phyloP scores from a whole-genome alignment of 1,284 basidiomycete genomes.

The Tilletia walkeri region DNA sequence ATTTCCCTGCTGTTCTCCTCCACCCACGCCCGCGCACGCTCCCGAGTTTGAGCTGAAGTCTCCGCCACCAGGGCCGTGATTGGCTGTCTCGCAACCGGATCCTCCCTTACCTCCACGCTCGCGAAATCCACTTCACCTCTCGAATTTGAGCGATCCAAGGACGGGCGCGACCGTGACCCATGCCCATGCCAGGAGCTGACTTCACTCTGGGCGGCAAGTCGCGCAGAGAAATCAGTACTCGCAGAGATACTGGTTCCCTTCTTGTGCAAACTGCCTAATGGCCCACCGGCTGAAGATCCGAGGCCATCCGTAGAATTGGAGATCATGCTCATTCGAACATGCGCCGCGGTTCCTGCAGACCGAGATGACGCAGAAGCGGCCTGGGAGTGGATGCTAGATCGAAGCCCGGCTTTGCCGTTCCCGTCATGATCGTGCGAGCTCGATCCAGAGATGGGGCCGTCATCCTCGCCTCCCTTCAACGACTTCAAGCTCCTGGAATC shows the following conservation, averaged over 20 bases:
- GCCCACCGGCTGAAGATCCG: neutral
- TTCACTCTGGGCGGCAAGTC: constrained; percentile 31
- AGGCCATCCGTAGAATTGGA: neutral
- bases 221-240: constrained; percentile 29
- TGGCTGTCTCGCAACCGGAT: too few relatives aligned
- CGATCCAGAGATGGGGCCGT: neutral
- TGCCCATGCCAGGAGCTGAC: constrained; percentile 19
- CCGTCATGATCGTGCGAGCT: neutral
- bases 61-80: neutral
- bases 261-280: neutral
- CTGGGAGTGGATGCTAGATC: neutral
- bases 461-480: neutral
- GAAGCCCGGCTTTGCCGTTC: neutral
- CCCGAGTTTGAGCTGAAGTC: neutral
- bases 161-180: neutral
- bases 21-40: neutral
- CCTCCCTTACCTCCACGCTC: neutral
- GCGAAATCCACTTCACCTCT: neutral
- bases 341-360: neutral
- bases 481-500: neutral
- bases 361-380: neutral
- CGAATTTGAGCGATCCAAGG: neutral
- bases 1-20: neutral
- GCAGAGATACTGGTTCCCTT: neutral
- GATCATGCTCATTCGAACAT: neutral